Evolutionary conservation across 768 basidiomycete species (phyloP), one percentile per base, ranked within the genome.

Genomic region (Russula dissimulans): DNA sequence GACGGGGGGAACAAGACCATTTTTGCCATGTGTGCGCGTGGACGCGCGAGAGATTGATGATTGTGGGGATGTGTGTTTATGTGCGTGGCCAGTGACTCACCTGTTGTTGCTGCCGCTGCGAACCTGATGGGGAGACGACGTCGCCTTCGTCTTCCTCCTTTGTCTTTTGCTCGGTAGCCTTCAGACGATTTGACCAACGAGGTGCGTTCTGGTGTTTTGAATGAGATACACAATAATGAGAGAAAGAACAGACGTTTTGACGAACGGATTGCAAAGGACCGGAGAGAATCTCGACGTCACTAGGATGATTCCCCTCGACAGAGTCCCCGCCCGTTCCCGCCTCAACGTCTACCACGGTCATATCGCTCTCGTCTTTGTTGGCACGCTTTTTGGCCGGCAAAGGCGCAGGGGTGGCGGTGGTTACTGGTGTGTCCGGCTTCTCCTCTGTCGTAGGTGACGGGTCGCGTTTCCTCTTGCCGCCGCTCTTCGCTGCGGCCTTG

Each of bases 271-370:
- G 49, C 36, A 26, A 57, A 47, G 60, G 54, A 7, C 29, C 29
- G 8, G 59, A 36, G 17, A 58, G 47, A 4, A 62, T 50, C 47
- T 64, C 61, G 17, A 64, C n/a, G 56, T 62, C 63, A 31, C 61
- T 10, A 9, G 5, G 5, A 36, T 5, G 7, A 10, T 36, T 64
- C 32, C 38, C 41, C 11, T 4, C 54, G 5, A 18, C 54, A 42
- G 29, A 36, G 14, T 46, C 22, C 22, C 2, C 49, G 5, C 15
- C 36, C 22, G 34, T 43, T 3, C 15, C 43, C 32, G 34, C 4
- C 53, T 54, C 39, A 29, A 22, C 7, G 11, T 29, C 15, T 26
- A 6, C 32, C 34, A 36, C 34, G 34, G 29, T 9, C 11, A 42
- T 34, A 31, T 41, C 22, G 29, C n/a, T 17, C 17, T 62, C 31